Evolutionary conservation across 331 rosid species (phyloP).

Genomic region (Acacia pycnantha): DNA sequence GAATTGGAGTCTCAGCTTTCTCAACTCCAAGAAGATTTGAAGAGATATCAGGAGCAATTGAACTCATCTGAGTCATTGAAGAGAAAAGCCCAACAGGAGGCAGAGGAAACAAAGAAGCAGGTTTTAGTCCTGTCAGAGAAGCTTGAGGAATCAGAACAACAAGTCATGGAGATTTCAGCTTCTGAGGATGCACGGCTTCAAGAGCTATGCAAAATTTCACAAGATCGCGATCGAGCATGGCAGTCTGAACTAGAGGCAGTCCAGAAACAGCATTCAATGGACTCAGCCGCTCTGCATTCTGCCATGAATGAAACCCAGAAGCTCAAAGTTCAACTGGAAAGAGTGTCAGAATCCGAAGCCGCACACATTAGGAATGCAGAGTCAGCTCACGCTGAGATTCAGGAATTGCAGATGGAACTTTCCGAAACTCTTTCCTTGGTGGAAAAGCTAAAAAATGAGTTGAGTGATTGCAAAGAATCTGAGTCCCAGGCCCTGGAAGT

Average conservation of each 20-base stretch:
- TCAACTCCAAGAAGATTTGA: slow-evolving; percentile 62
- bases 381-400: slow-evolving; percentile 45
- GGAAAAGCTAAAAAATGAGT: slow-evolving; percentile 48
- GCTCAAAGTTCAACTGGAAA: slow-evolving; percentile 56
- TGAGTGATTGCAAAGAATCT: slow-evolving; percentile 45
- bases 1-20: slow-evolving; percentile 53
- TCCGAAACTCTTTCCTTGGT: slow-evolving; percentile 45
- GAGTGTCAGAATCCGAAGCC: slow-evolving; percentile 42
- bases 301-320: slow-evolving; percentile 62
- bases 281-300: slow-evolving; percentile 57
- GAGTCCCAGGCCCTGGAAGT: slow-evolving; percentile 49
- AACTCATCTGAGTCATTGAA: slow-evolving; percentile 48
- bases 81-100: slow-evolving; percentile 53
- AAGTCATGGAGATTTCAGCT: slow-evolving; percentile 49
- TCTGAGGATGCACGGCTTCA: slow-evolving; percentile 62
- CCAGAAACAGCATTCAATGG: slow-evolving; percentile 64
- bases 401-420: slow-evolving; percentile 48
- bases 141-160: slow-evolving; percentile 63
- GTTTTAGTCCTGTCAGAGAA: slow-evolving; percentile 42
- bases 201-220: slow-evolving; percentile 59
- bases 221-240: slow-evolving; percentile 71
- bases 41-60: slow-evolving; percentile 54
- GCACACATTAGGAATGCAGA: slow-evolving; percentile 38
- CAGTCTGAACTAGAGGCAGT: slow-evolving; percentile 68
- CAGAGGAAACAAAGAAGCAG: slow-evolving; percentile 59